A percentile compares a stretch with the other conserved stretches of the same genome.
Evolutionary conservation across 768 basidiomycete genomes (phyloP).

Genomic region (Podaxis sp.): DNA sequence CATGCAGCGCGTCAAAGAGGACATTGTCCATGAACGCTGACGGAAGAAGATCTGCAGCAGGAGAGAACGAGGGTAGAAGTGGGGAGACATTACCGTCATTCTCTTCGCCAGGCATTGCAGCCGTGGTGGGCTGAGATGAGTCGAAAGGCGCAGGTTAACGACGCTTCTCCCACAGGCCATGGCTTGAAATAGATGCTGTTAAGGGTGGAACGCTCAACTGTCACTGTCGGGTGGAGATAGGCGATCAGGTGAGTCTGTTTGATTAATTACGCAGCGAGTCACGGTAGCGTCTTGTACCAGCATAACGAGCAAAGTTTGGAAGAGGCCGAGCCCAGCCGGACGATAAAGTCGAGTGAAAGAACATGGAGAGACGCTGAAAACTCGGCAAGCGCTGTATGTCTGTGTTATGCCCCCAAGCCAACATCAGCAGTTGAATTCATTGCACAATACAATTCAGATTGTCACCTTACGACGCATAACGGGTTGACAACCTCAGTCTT

Average conservation of each 20-base stretch:
- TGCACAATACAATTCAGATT: no score
- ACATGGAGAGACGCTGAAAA: no score
- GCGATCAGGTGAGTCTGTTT: background rate
- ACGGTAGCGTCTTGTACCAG: background rate
- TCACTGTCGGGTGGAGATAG: constrained; percentile 28
- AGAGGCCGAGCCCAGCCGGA: no score
- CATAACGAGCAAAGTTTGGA: no score
- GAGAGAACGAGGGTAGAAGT: no score
- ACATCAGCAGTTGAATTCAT: no score
- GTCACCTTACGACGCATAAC: no score
- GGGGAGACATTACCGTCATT: background rate
- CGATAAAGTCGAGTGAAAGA: no score
- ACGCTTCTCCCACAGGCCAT: background rate
- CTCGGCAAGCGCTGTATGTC: no score
- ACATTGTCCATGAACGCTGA: background rate
- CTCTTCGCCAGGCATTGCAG: background rate
- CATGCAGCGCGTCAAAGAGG: background rate
- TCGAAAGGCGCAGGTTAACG: background rate
- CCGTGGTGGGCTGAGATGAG: background rate
- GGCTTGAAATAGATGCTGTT: constrained; percentile 6
- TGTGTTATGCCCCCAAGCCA: no score
- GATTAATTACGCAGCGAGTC: background rate
- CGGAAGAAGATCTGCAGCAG: background rate
- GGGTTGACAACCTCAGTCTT: no score
- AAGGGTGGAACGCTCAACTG: background rate